Evolutionary conservation across 805 yeast species (phyloP).

Genomic region (Brettanomyces nanus): DNA sequence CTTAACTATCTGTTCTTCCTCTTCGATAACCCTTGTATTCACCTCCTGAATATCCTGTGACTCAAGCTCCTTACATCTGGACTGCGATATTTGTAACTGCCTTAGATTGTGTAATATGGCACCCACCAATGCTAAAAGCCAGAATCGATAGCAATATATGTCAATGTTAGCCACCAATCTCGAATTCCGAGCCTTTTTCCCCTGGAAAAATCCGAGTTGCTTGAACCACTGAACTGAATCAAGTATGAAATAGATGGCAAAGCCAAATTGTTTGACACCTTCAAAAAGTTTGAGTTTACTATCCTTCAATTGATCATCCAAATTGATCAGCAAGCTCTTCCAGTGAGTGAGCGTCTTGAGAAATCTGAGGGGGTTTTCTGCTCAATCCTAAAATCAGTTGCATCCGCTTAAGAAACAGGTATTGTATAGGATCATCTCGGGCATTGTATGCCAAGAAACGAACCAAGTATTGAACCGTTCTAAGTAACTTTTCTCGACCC

Average conservation of each 20-base stretch:
- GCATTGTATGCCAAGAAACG: slow-evolving; percentile 45
- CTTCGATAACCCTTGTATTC: slow-evolving; percentile 22
- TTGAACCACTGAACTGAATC: slow-evolving; percentile 59
- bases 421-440: background rate
- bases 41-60: slow-evolving; percentile 18
- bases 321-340: slow-evolving; percentile 58
- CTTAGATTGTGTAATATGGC: slow-evolving; percentile 55
- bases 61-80: slow-evolving; percentile 27
- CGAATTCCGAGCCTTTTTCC: slow-evolving; percentile 14
- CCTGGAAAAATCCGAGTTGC: slow-evolving; percentile 47
- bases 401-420: slow-evolving; percentile 42
- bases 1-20: slow-evolving; percentile 13
- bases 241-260: slow-evolving; percentile 52
- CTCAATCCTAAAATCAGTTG: slow-evolving; percentile 58
- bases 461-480: slow-evolving; percentile 73
- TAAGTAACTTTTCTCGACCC: slow-evolving; percentile 75
- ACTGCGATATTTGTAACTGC: slow-evolving; percentile 37
- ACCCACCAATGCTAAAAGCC: slow-evolving; percentile 66
- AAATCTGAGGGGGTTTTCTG: slow-evolving; percentile 78
- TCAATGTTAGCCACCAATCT: slow-evolving; percentile 30
- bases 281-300: slow-evolving; percentile 43
- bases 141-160: slow-evolving; percentile 57
- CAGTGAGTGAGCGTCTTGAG: slow-evolving; percentile 73
- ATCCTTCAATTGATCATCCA: slow-evolving; percentile 64
- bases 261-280: slow-evolving; percentile 50